Base-by-base conservation (phyloP, 306 rosid genomes). In the Cyamopsis tetragonoloba region DNA sequence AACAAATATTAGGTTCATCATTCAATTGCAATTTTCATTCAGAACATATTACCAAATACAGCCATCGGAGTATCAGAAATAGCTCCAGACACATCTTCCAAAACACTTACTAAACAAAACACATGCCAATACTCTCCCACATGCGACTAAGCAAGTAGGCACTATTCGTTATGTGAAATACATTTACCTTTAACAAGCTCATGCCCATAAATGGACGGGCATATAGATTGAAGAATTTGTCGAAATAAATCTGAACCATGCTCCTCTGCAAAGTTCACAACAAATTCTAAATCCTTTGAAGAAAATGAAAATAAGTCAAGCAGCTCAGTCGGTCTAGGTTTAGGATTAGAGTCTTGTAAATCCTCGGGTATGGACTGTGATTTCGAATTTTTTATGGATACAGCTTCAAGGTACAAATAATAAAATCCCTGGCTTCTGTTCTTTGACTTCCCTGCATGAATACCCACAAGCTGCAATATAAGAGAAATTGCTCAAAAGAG, bases 181-280 rank as follows among this genome's bases (percentile, higher is more conserved):
- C 54, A 37, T 60, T 71, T 78, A 93, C 98, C 97, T 86, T 93
- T 93, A 70, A 93, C 96, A 73, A 93, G 95, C 58, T 93, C 98
- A 46, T 93, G 97, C n/a, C 99, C 99, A 37, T 83, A 89, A 74
- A 93, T 93, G 41, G 99, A 93, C 53, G 99, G 97, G 80, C 97
- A 93, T 64, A 93, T 77, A 55, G 99, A 88, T 42, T 93, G 97
- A 75, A 93, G 86, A 66, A 89, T 78, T 82, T 93, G 97, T 59
- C 88, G 79, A 78, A 93, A 93, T 71, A 88, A 80, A 75, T 93
- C 90, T 72, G 96, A 61, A 72, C 96, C 89, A 3, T 84, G 83
- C 77, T 93, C 96, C 80, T 73, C 79, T 0, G 77, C 68, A 53
- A 90, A 93, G 78, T 89, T 84, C 57, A 85, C 90, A 42, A 93